A percentile compares a stretch with the other conserved stretches of the same genome.
phyloP scores from a whole-genome alignment of 1,139 yeast species.

The Yamadazyma triangularis region DNA sequence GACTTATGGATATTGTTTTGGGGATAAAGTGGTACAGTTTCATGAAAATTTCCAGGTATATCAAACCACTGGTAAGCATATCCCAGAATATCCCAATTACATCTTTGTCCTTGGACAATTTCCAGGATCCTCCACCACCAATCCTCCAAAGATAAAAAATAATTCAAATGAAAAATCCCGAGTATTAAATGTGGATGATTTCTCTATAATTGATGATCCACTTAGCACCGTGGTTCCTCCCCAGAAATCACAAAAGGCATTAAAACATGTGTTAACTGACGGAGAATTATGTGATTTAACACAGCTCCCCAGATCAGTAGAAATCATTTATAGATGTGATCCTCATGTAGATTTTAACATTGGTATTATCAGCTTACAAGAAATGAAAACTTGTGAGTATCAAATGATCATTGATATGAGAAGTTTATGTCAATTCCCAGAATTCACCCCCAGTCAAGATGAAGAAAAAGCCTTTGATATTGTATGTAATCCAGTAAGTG shows the following conservation, averaged over 20 bases:
- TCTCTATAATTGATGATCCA: conserved; percentile 10
- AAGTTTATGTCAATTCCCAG: conserved; percentile 49
- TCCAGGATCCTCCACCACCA: conserved; percentile 14
- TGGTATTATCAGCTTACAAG: conserved; percentile 45
- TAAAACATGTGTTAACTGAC: conserved; percentile 44
- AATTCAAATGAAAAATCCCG: conserved; percentile 17
- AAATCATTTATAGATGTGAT: conserved; percentile 67
- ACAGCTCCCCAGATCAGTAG: conserved; percentile 54
- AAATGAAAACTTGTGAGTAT: conserved; percentile 71
- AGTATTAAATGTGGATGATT: conserved; percentile 9
- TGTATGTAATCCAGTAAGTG: conserved; percentile 34
- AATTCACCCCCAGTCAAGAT: conserved; percentile 38
- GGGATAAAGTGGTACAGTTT: conserved; percentile 54
- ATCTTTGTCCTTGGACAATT: conserved; percentile 47
- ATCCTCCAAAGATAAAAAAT: conserved; percentile 13
- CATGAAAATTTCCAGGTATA: conserved; percentile 34
- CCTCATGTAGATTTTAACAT: conserved; percentile 28
- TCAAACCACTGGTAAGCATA: conserved; percentile 21
- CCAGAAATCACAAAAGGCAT: conserved; percentile 31
- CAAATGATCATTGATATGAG: conserved; percentile 57
- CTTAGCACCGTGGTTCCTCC: conserved; percentile 5
- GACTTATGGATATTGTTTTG: conserved; percentile 59
- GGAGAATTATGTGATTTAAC: conserved; percentile 80
- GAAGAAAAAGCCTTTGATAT: conserved; percentile 37
- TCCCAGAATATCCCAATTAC: conserved; percentile 33